Evolutionary conservation across 805 yeast species (phyloP).

Genomic region (Yarrowia osloensis): DNA sequence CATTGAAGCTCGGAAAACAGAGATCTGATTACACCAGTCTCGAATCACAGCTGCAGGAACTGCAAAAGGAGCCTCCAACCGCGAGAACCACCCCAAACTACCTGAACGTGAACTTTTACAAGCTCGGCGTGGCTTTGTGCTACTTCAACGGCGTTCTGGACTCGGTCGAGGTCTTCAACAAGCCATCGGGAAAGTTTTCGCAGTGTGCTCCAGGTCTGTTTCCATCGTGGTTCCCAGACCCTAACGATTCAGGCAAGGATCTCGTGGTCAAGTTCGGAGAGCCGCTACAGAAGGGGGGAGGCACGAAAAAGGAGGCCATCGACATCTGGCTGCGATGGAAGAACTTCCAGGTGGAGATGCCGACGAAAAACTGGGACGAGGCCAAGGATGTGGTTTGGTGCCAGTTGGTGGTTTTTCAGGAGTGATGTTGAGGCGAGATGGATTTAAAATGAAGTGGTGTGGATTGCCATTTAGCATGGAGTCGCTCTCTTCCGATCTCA

Average conservation of each 20-base stretch:
- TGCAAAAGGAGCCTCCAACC: neutral
- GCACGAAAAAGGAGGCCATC: constrained; percentile 38
- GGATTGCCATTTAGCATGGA: no score
- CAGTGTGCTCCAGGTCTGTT: constrained; percentile 26
- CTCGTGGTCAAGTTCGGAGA: constrained; percentile 46
- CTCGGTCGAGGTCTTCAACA: constrained; percentile 44
- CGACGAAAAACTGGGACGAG: constrained; percentile 45
- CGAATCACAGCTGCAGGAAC: neutral
- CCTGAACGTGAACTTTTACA: constrained; percentile 32
- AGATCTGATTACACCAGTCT: neutral
- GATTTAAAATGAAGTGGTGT: no score
- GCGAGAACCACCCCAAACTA: neutral
- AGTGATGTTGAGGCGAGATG: no score
- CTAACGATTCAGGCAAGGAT: constrained; percentile 39
- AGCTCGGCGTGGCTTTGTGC: constrained; percentile 35
- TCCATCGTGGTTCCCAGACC: constrained; percentile 35
- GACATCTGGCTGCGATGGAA: constrained; percentile 49
- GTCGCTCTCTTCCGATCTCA: no score
- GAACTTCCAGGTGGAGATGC: constrained; percentile 44
- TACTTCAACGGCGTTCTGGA: constrained; percentile 37
- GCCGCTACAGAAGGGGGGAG: constrained; percentile 50
- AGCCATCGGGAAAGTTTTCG: constrained; percentile 35
- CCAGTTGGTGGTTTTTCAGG: constrained; percentile 40
- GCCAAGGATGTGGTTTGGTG: constrained; percentile 41
- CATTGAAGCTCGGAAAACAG: neutral